Percentiles rank a stretch among this genome's conserved stretches.
phyloP scores from a whole-genome alignment of 2,329 filamentous ascomycete genomes.

The Rhinocladiella similis region DNA sequence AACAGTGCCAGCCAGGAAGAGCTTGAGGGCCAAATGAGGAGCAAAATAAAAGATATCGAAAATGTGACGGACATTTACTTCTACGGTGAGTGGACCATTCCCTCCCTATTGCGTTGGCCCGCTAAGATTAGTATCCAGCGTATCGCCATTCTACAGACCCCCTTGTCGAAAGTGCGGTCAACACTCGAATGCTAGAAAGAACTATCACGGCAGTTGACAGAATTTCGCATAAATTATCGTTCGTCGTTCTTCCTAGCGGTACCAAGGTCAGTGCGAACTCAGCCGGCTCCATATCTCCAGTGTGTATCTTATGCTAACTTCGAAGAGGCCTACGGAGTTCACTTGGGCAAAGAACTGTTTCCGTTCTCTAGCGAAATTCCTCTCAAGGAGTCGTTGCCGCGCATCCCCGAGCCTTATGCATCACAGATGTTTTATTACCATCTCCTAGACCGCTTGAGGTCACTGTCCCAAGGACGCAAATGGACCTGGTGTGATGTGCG shows the following conservation, averaged over 20 bases:
- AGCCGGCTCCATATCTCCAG: not conserved
- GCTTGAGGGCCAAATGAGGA: constrained; percentile 20
- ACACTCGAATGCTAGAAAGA: constrained; percentile 40
- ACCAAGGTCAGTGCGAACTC: constrained; percentile 33
- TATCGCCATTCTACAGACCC: constrained; percentile 9
- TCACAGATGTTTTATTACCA: constrained; percentile 35
- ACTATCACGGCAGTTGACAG: constrained; percentile 36
- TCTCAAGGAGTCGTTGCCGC: constrained; percentile 33
- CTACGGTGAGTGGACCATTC: not conserved
- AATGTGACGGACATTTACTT: constrained; percentile 44
- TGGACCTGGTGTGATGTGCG: constrained; percentile 41
- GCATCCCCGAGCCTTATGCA: constrained; percentile 33
- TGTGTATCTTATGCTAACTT: not conserved
- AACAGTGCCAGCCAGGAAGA: constrained; percentile 12
- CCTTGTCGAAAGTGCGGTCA: constrained; percentile 30
- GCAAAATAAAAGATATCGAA: constrained; percentile 36
- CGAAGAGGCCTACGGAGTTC: constrained; percentile 33
- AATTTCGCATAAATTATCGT: constrained; percentile 32
- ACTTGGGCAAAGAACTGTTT: constrained; percentile 32
- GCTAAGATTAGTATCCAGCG: not conserved
- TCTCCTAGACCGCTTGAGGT: constrained; percentile 27
- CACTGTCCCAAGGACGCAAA: constrained; percentile 28
- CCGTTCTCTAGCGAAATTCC: constrained; percentile 29
- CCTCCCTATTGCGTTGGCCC: not conserved
- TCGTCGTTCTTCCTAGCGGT: constrained; percentile 37